phyloP scores from a whole-genome alignment of 192 early-diverging fungal species.

The Funneliformis geosporum region DNA sequence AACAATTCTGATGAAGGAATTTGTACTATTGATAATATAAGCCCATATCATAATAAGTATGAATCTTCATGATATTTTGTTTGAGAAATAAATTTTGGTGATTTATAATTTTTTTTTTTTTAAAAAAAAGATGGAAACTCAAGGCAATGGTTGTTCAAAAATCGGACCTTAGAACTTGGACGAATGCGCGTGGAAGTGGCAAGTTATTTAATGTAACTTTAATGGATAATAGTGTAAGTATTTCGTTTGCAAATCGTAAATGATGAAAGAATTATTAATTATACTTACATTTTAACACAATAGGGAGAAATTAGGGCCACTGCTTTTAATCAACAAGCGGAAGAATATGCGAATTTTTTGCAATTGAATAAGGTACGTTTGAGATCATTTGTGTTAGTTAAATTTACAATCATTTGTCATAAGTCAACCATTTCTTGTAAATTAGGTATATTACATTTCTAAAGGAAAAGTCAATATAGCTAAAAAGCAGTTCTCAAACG shows the following conservation, averaged over 20 bases:
- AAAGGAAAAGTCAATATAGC: slow-evolving; percentile 81
- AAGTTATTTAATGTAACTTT: slow-evolving; percentile 88
- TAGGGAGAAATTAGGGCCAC: slow-evolving; percentile 95
- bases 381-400: neutral
- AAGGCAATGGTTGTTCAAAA: slow-evolving; percentile 87
- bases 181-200: slow-evolving; percentile 72
- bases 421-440: neutral
- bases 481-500: slow-evolving; percentile 77
- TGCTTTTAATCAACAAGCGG: slow-evolving; percentile 87
- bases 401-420: no score
- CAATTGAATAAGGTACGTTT: slow-evolving; percentile 65
- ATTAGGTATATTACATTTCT: slow-evolving; percentile 76
- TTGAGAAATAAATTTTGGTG: neutral
- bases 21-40: slow-evolving; percentile 72
- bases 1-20: neutral
- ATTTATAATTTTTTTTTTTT: neutral
- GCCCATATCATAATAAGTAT: slow-evolving; percentile 87
- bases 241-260: neutral
- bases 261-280: neutral
- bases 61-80: neutral
- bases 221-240: slow-evolving; percentile 80
- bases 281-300: neutral
- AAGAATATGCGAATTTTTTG: slow-evolving; percentile 73
- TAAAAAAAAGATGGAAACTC: slow-evolving; percentile 80
- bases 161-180: slow-evolving; percentile 78